These are phyloP conservation scores for Bruguiera sexangula DNA, from an alignment of 345 rosid genomes.

Conservation along the genomic window DNA sequence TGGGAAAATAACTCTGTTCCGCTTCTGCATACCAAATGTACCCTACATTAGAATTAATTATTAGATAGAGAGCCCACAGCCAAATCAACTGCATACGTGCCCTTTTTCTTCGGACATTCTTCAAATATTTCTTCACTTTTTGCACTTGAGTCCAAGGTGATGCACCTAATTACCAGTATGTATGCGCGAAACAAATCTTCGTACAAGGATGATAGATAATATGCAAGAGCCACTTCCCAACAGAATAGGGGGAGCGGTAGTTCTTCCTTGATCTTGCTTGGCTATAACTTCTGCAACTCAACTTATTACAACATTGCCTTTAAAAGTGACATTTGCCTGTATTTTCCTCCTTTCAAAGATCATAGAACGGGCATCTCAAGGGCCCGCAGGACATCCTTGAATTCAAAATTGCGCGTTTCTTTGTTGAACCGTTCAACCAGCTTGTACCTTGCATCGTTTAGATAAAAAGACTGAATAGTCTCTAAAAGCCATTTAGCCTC, in stretches of 20 bases:
- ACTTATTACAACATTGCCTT: not conserved
- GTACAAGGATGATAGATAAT: not conserved
- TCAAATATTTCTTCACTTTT: too few relatives aligned
- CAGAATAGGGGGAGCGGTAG: not conserved
- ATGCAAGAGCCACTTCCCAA: not conserved
- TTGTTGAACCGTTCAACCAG: constrained; percentile 81
- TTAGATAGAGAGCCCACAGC: too few relatives aligned
- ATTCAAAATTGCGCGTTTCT: constrained; percentile 70
- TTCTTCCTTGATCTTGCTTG: not conserved
- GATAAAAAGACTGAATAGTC: constrained; percentile 78
- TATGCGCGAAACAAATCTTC: not conserved
- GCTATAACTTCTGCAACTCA: not conserved
- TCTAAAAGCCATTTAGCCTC: constrained; percentile 95
- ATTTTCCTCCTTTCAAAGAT: constrained; percentile 10
- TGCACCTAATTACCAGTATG: not conserved
- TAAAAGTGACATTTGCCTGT: not conserved
- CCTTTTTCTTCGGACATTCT: too few relatives aligned
- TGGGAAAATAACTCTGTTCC: too few relatives aligned
- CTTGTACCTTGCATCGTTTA: constrained; percentile 75
- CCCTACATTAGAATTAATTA: too few relatives aligned
- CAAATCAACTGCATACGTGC: too few relatives aligned
- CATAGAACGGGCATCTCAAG: constrained; percentile 71
- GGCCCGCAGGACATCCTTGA: constrained; percentile 79
- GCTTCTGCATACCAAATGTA: too few relatives aligned
- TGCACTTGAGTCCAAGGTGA: too few relatives aligned